These are phyloP conservation scores for Geotrichum citri-aurantii DNA, from an alignment of 1,139 yeast species.

Conservation along the genomic window DNA sequence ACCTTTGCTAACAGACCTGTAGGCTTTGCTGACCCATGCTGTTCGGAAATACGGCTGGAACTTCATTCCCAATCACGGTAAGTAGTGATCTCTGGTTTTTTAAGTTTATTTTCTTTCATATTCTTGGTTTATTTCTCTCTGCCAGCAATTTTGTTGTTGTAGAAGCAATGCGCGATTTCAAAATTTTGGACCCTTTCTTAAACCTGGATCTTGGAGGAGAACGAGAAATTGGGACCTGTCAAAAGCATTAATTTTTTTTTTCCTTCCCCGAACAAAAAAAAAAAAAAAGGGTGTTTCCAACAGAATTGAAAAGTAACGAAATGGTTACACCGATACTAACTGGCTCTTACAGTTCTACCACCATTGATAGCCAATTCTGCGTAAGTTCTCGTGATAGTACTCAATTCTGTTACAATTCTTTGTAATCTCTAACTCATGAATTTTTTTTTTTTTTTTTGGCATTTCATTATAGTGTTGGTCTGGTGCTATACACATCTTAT, in stretches of 20 bases:
- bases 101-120: not conserved
- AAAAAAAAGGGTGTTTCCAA: too few relatives aligned
- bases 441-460: not conserved
- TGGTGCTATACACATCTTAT: constrained; percentile 78
- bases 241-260: not conserved
- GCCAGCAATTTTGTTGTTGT: constrained; percentile 29
- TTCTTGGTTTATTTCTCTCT: constrained; percentile 46
- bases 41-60: constrained; percentile 77
- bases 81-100: not conserved
- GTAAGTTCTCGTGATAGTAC: constrained; percentile 16
- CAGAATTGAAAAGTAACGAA: not conserved
- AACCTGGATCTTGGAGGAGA: not conserved
- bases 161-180: not conserved
- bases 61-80: constrained; percentile 66
- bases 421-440: not conserved
- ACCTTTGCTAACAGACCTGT: constrained; percentile 3
- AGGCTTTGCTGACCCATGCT: constrained; percentile 68
- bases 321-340: not conserved
- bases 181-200: not conserved
- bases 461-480: constrained; percentile 51
- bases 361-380: constrained; percentile 84
- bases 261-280: not conserved
- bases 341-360: constrained; percentile 49
- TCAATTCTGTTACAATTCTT: not conserved
- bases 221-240: not conserved